phyloP scores from a whole-genome alignment of 1,284 basidiomycete genomes.

The Takashimella tepidaria region DNA sequence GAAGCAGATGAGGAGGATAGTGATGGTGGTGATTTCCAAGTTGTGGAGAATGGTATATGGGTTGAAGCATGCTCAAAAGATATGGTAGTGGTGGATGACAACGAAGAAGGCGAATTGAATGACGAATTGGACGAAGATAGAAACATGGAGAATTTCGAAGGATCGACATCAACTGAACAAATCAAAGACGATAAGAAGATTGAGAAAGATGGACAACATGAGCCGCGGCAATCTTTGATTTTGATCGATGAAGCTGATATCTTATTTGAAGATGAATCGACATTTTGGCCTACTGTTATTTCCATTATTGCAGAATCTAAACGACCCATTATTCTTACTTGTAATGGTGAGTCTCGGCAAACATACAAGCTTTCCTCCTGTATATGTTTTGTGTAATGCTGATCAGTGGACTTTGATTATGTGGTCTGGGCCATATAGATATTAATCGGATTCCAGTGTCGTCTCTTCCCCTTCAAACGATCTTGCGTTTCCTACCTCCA shows the following conservation, averaged over 20 bases:
- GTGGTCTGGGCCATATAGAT: conserved; percentile 53
- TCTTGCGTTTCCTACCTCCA: conserved; percentile 63
- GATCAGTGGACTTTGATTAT: not conserved
- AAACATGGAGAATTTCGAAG: not conserved
- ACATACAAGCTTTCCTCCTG: no score
- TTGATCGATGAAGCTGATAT: conserved; percentile 97
- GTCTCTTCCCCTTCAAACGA: conserved; percentile 71
- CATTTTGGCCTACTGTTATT: conserved; percentile 84
- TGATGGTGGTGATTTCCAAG: not conserved
- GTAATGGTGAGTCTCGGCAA: conserved; percentile 76
- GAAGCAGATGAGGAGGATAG: not conserved
- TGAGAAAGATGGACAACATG: no score
- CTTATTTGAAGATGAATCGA: conserved; percentile 79
- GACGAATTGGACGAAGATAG: not conserved
- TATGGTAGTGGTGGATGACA: not conserved
- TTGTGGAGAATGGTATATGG: not conserved
- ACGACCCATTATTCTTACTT: conserved; percentile 83
- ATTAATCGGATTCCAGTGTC: conserved; percentile 60
- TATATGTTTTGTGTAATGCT: no score
- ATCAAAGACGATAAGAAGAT: conserved; percentile 31
- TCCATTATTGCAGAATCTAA: conserved; percentile 73
- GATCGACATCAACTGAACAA: no score
- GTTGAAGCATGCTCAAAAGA: no score
- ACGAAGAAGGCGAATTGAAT: not conserved
- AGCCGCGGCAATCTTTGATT: conserved; percentile 71